Base-by-base conservation (phyloP, 2,329 filamentous ascomycete species). In the Pestalotiopsis sp. region DNA sequence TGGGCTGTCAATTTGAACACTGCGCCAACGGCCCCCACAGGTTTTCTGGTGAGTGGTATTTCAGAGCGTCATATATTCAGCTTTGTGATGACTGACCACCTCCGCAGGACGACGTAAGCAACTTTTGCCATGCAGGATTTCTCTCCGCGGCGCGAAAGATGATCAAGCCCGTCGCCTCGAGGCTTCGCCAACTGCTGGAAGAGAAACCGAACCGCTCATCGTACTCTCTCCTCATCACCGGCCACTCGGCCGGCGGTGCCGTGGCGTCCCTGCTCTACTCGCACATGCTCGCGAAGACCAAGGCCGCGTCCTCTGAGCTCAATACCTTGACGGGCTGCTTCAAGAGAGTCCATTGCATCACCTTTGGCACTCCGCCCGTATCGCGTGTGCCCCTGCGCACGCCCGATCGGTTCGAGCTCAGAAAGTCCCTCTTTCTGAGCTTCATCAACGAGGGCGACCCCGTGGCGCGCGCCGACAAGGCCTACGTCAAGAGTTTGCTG, bases 361-460 rank as follows among this genome's bases (percentile, higher is more conserved):
- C 92, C 0, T 97, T 97, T 73, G 94, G 94, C n/a, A 87, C 93
- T 0, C 94, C 94, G 1, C 93, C 94, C 0, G 84, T 97, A 1
- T 92, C 90, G 23, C 84, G 94, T 0, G 83, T 92, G 1, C 92
- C 93, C 0, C 80, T 97, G 2, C 76, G 84, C 36, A 92, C 88
- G 72, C 90, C 92, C 0, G 73, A 84, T 4, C 79, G 78, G 1
- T 77, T 79, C 0, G 78, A 83, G 13, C 78, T 87, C 25, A 79
- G 84, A 36, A 94, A 92, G 76, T 94, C 90, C 68, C 77, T 95
- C 4, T 97, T 97, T 77, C 86, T 93, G 66, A 89, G 87, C 57
- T 94, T 97, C 76, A 84, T 95, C 74, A 97, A 97, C 75, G 93
- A 97, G 78, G 94, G 94, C 3, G 94, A 97, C 72, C 93, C 93